A percentile compares a stretch with the other conserved stretches of the same genome.
Conservation (phyloP, 169 alveolate species). For the Blepharisma undulans region DNA sequence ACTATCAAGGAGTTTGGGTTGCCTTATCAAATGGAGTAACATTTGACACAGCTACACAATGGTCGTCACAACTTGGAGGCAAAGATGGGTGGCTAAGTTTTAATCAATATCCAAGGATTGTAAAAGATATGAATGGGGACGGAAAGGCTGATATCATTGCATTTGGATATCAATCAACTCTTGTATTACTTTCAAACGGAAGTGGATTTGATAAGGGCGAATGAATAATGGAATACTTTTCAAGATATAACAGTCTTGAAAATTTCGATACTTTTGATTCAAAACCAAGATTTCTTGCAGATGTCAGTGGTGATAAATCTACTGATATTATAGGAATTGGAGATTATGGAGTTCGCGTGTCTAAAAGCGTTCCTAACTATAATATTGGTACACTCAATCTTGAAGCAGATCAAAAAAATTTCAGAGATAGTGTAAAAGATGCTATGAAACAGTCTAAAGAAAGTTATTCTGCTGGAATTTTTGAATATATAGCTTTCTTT, state of each 20-base stretch:
- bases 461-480: not conserved
- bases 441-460: not conserved
- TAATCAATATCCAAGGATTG: not conserved
- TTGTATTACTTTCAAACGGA: not conserved
- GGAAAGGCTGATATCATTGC: not conserved
- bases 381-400: not conserved
- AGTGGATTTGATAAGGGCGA: not conserved
- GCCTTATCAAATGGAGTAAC: not conserved
- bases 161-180: not conserved
- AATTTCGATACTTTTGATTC: not conserved
- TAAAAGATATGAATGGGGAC: not conserved
- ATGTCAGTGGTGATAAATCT: not conserved
- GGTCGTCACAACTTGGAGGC: not conserved
- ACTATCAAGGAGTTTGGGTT: not conserved
- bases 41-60: not conserved
- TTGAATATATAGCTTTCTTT: not conserved
- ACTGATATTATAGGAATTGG: not conserved
- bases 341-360: not conserved
- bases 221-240: not conserved
- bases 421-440: not conserved
- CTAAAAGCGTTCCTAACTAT: not conserved
- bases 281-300: not conserved
- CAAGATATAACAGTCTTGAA: not conserved
- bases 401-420: not conserved
- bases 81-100: not conserved